These are phyloP conservation scores for Trapa incisa DNA, from an alignment of 345 rosid species.

Conservation along the genomic window DNA sequence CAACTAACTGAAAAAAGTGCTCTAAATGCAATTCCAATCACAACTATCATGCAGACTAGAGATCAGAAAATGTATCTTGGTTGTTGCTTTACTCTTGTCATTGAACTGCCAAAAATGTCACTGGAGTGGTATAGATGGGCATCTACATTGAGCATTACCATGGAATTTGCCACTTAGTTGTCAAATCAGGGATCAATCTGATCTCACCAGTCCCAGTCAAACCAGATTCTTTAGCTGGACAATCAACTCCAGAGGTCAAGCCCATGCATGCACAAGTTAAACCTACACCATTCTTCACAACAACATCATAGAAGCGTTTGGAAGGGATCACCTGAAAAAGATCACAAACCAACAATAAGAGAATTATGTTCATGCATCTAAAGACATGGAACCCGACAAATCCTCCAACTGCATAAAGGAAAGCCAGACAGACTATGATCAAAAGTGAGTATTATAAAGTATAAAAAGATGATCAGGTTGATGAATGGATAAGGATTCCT, in stretches of 20 bases:
- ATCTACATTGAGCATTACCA: constrained; percentile 36
- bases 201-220: constrained; percentile 78
- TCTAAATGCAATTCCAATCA: background rate
- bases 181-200: constrained; percentile 77
- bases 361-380: no score
- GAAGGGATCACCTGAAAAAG: constrained; percentile 58
- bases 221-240: constrained; percentile 64
- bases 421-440: background rate
- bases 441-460: background rate
- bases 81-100: background rate
- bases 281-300: constrained; percentile 65
- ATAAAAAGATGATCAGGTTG: background rate
- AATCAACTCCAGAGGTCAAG: constrained; percentile 66
- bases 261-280: constrained; percentile 75
- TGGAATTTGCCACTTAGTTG: constrained; percentile 57
- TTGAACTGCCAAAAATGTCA: background rate
- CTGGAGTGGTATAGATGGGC: background rate
- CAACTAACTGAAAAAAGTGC: background rate
- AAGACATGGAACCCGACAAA: background rate
- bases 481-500: background rate
- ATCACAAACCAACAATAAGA: background rate
- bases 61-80: background rate
- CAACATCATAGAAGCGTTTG: constrained; percentile 50
- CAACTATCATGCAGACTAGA: background rate
- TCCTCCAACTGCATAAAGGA: background rate